Base-by-base conservation (phyloP, 2,329 filamentous ascomycete genomes). In the Nannizzia gypsea region DNA sequence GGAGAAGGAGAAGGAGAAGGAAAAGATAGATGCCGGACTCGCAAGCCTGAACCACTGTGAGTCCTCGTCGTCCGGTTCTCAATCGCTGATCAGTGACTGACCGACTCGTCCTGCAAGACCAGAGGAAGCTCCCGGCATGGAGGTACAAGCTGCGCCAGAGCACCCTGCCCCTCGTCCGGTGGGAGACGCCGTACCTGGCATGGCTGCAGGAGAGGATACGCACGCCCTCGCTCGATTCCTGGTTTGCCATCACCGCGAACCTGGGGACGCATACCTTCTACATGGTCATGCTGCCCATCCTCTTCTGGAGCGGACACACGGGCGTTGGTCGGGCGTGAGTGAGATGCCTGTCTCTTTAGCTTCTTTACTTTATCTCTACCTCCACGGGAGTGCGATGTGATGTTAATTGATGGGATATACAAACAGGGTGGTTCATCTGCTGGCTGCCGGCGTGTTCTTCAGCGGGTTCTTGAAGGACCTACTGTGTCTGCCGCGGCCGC, bases 261-360 rank as follows among this genome's bases (percentile, higher is more conserved):
- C 82, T 97, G 59, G 90, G 93, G 65, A 99, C 93, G 0, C 93
- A 99, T 75, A 99, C 93, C 0, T 97, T 96, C 78, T 99, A 96
- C 79, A 97, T 97, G 91, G 82, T 96, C 66, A 87, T 90, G 61
- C 77, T 99, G 68, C 93, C 93, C 4, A 89, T 97, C 65, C 82
- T 96, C 66, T 97, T 97, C 77, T 99, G 93, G 93, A 96, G 90
- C 69, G 92, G 92, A 59, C 88, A 91, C 74, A 85, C 87, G 48
- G 85, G 82, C 64, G 82, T 95, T 65, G 93, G 90, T 59, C 87
- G 93, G 77, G 91, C 87, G 89, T 95, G 84, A 67, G 86, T 80
- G 59, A 60, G 63, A 11, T 54, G 48, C 52, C 44, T 34, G 31
- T 34, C 31, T 34, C 31, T 36, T 36, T 6, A 11, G 31, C 4